Percentiles rank a stretch among this genome's conserved stretches.
phyloP scores from a whole-genome alignment of 352 stramenopile genomes.

The Phytopythium mirpurense region DNA sequence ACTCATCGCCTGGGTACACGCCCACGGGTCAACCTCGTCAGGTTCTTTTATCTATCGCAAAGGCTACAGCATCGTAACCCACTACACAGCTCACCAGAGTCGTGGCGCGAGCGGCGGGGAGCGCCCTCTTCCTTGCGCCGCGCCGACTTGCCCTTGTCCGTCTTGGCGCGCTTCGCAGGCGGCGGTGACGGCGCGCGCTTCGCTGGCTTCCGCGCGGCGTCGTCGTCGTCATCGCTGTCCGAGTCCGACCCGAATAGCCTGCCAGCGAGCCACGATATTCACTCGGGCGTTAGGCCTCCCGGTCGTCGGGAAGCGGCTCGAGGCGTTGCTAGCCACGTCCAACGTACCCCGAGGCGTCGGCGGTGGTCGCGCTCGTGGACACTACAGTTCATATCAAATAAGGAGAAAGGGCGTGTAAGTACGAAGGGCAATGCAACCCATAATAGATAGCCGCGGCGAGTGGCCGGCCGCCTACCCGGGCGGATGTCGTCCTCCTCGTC shows the following conservation, averaged over 20 bases:
- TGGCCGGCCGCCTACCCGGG: conserved; percentile 17
- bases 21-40: neutral
- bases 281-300: neutral
- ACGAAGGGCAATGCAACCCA: conserved; percentile 1
- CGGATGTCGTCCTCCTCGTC: conserved; percentile 56
- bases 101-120: conserved; percentile 11
- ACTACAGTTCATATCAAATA: conserved; percentile 11
- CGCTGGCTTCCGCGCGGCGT: conserved; percentile 16
- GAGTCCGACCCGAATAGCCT: conserved; percentile 86
- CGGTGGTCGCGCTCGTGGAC: conserved; percentile 35
- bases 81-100: conserved; percentile 13
- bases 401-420: conserved; percentile 3
- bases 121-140: conserved; percentile 12
- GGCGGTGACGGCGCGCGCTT: conserved; percentile 46
- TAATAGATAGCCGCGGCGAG: no score
- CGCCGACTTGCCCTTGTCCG: conserved; percentile 6
- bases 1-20: conserved; percentile 43
- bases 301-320: neutral
- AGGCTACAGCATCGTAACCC: neutral
- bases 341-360: conserved; percentile 64
- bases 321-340: neutral
- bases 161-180: conserved; percentile 44
- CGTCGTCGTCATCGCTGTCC: conserved; percentile 73
- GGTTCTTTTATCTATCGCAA: no score
- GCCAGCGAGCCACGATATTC: neutral